Base-by-base conservation (phyloP, 2,329 filamentous ascomycete genomes). In the Neoascochyta sp. region DNA sequence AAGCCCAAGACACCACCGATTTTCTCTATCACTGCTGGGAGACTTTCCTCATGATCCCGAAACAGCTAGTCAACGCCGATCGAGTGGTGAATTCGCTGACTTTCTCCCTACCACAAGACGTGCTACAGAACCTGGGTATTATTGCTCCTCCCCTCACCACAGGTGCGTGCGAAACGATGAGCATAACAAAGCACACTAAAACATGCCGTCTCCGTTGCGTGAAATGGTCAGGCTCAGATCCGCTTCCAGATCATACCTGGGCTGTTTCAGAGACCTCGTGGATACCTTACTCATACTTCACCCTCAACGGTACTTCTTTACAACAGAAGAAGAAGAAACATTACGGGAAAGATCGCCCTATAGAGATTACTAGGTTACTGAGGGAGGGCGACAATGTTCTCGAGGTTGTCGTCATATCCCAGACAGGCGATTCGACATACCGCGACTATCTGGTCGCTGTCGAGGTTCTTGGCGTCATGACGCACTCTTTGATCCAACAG, bases 201-300 rank as follows among this genome's bases (percentile, higher is more conserved):
- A 73, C 78, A 19, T 81, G 81, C 51, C 82, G 87, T 10, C 50
- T 94, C 13, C 80, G 86, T 7, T 83, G 83, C 51, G 75, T 82
- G 47, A 66, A 67, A 34, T 58, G 68, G 35, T 40, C 53, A 4
- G 37, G 47, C 4, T 34, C 57, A 1, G 34, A 47, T 10, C 46
- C 45, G 7, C 57, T 68, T 1, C 42, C 56, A 3, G 69, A 78
- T 21, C 54, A 66, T 6, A 60, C 67, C 1, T 94, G 87, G 86
- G 68, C 74, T 5, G 67, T 71, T 1, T 60, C 68, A n/a, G 75
- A 82, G 18, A 82, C 75, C 5, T 53, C 61, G 13, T 95, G 87
- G 88, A 86, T 62, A 3, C 48, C 87, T 0, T 68, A 74, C 19
- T 74, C 87, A 0, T 86, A 81, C 39, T 70, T 90, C 38, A 69